Conservation (phyloP, 2,329 filamentous ascomycete genomes). For the Aureobasidium pullulans region DNA sequence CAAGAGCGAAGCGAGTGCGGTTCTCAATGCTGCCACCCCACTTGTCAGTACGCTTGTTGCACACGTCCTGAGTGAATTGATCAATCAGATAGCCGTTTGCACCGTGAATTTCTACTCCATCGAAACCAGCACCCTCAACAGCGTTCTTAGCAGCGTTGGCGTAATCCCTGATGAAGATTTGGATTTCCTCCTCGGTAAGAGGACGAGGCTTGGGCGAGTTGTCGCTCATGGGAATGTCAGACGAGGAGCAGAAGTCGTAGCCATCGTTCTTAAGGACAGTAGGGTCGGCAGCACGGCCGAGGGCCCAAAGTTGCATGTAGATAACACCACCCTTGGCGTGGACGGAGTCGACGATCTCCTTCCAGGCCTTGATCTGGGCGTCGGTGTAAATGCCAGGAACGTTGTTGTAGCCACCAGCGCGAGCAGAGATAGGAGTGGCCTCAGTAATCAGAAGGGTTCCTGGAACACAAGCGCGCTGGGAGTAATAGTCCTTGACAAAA, state of each 20-base stretch:
- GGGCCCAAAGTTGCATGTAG: constrained; percentile 55
- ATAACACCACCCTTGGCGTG: constrained; percentile 56
- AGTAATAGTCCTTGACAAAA: constrained; percentile 16
- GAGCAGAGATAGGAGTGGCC: constrained; percentile 44
- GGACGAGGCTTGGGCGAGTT: constrained; percentile 27
- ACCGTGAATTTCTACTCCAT: constrained; percentile 51
- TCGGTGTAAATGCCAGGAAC: constrained; percentile 52
- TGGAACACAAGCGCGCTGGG: constrained; percentile 25
- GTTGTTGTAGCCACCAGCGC: constrained; percentile 42
- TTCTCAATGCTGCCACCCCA: constrained; percentile 45
- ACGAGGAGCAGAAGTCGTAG: constrained; percentile 24
- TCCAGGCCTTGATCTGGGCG: constrained; percentile 55
- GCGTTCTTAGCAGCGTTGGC: constrained; percentile 39
- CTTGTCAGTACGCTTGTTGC: constrained; percentile 47
- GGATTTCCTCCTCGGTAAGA: constrained; percentile 34
- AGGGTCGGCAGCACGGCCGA: constrained; percentile 48
- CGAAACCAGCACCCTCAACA: constrained; percentile 46
- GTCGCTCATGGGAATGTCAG: constrained; percentile 28
- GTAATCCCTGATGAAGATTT: constrained; percentile 30
- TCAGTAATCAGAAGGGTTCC: constrained; percentile 55
- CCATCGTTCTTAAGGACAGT: constrained; percentile 29
- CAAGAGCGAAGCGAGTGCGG: constrained; percentile 44
- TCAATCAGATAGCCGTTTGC: constrained; percentile 51
- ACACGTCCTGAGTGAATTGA: constrained; percentile 55
- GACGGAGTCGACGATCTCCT: constrained; percentile 52